phyloP scores from a whole-genome alignment of 371 early-diverging fungal genomes.

The Rhizopus sp. region DNA sequence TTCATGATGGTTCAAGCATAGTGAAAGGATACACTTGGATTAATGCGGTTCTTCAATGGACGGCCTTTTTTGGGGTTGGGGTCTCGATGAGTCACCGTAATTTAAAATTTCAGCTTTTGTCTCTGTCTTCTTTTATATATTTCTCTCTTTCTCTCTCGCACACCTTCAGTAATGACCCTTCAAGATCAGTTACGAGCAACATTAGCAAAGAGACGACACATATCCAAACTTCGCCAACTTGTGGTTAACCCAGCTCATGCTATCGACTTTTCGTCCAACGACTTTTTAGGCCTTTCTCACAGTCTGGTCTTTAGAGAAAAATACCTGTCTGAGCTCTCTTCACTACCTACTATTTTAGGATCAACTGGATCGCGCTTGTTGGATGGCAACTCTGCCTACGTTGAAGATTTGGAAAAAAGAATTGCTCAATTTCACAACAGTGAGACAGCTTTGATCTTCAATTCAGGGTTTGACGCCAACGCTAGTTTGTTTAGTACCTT shows the following conservation, averaged over 20 bases:
- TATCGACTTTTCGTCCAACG: constrained; percentile 82
- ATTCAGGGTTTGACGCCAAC: constrained; percentile 88
- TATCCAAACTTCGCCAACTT: constrained; percentile 45
- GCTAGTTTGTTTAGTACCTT: constrained; percentile 66
- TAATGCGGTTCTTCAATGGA: too few species aligned
- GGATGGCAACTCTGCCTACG: constrained; percentile 71
- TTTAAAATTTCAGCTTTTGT: too few species aligned
- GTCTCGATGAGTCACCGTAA: too few species aligned
- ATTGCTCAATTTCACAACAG: constrained; percentile 69
- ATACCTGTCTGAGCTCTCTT: constrained; percentile 47
- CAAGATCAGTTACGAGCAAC: constrained; percentile 24
- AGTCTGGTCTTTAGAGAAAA: constrained; percentile 37
- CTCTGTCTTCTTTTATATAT: constrained; percentile 6
- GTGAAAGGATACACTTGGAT: too few species aligned
- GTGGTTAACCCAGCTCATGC: constrained; percentile 38
- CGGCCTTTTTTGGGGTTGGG: too few species aligned
- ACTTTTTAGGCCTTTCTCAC: constrained; percentile 76
- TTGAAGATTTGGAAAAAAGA: constrained; percentile 58
- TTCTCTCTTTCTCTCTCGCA: constrained; percentile 3
- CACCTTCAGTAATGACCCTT: constrained; percentile 9
- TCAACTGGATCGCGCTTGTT: constrained; percentile 81
- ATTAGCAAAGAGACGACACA: constrained; percentile 37
- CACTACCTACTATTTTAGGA: constrained; percentile 53
- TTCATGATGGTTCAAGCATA: too few species aligned
- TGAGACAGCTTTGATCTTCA: constrained; percentile 71